A percentile compares a stretch with the other conserved stretches of the same genome.
Evolutionary conservation across 305 asterid species (phyloP).

Genomic region (Fraxinus floribunda): DNA sequence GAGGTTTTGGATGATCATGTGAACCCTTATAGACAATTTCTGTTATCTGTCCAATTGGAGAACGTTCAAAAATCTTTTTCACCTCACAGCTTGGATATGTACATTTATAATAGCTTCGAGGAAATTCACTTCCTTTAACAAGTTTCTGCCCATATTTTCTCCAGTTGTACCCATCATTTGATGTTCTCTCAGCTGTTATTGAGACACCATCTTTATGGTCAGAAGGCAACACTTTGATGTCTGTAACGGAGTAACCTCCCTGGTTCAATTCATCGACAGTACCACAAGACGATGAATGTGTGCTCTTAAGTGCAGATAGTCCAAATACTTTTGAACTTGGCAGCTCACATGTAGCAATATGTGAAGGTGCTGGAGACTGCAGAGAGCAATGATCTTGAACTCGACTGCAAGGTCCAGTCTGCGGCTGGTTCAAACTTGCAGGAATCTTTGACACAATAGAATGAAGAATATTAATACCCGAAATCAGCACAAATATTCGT

Average conservation of each 20-base stretch:
- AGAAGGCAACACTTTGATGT: constrained; percentile 46
- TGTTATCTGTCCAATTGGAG: constrained; percentile 88
- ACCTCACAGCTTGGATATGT: constrained; percentile 94
- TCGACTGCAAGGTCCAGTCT: constrained; percentile 35
- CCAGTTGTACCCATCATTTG: constrained; percentile 96
- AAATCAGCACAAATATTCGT: constrained; percentile 13
- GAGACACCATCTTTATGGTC: constrained; percentile 56
- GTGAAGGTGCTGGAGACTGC: constrained; percentile 44
- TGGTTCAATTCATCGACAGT: constrained; percentile 47
- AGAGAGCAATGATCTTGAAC: constrained; percentile 49
- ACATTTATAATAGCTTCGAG: constrained; percentile 96
- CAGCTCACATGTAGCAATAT: constrained; percentile 37
- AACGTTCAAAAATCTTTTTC: constrained; percentile 90
- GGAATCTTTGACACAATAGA: constrained; percentile 43
- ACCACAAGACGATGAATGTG: constrained; percentile 42
- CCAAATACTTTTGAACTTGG: constrained; percentile 13
- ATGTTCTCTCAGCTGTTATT: constrained; percentile 68
- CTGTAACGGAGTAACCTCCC: constrained; percentile 40
- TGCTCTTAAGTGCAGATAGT: constrained; percentile 34
- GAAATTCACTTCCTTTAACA: constrained; percentile 99
- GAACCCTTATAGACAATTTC: constrained; percentile 93
- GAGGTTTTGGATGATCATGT: constrained; percentile 98
- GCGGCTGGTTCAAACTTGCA: constrained; percentile 44
- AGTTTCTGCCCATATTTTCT: constrained; percentile 98
- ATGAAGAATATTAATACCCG: constrained; percentile 20